These are phyloP conservation scores for Acacia concinna DNA, from an alignment of 331 rosid species.

Conservation along the genomic window DNA sequence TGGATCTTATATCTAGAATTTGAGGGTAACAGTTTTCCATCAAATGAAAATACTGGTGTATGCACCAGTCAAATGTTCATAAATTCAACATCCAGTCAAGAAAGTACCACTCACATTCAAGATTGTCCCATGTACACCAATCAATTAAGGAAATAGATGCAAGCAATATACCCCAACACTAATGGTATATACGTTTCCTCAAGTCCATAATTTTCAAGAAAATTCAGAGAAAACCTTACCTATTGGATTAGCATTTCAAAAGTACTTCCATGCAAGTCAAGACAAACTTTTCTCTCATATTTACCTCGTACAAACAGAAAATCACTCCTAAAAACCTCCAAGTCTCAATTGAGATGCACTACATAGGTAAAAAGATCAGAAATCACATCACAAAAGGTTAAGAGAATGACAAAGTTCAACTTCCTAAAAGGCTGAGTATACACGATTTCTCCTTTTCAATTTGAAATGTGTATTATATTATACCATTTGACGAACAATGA, in stretches of 20 bases:
- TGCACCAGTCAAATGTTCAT: neutral
- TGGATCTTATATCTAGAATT: too few relatives aligned
- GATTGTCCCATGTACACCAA: neutral
- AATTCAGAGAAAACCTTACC: neutral
- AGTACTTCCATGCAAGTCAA: neutral
- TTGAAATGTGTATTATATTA: neutral
- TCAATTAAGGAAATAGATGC: neutral
- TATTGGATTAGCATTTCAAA: neutral
- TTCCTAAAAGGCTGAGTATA: neutral
- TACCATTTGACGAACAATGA: neutral
- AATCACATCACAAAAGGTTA: neutral
- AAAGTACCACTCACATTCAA: neutral
- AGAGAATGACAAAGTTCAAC: neutral
- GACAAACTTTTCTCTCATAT: neutral
- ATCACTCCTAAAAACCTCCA: neutral
- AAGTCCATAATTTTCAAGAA: neutral
- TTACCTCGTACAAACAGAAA: neutral
- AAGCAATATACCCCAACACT: neutral
- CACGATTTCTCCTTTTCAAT: neutral
- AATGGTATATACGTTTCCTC: neutral
- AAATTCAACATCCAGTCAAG: neutral
- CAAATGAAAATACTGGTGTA: neutral
- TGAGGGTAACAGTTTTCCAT: neutral
- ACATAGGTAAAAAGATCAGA: neutral
- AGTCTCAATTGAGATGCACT: neutral